Percentiles rank a stretch among this genome's conserved stretches.
Conservation (phyloP, 2,329 filamentous ascomycete species). For the Claviceps citrina region DNA sequence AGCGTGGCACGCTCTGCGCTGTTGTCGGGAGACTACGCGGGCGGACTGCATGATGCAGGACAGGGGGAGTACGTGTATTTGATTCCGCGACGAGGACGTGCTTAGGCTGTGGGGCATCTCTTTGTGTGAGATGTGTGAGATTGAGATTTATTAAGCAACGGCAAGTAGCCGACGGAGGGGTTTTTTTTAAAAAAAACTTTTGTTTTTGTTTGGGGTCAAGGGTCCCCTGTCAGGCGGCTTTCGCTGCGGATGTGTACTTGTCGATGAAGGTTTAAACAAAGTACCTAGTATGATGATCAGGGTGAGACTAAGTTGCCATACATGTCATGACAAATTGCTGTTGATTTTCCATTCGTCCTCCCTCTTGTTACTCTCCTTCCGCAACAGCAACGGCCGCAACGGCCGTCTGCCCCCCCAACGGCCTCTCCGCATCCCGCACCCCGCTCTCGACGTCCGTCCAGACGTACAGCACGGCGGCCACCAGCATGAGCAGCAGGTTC, state of each 20-base stretch:
- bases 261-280: too few relatives aligned
- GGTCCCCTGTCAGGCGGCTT: too few relatives aligned
- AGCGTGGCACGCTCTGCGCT: constrained; percentile 8
- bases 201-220: too few relatives aligned
- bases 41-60: background rate
- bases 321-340: too few relatives aligned
- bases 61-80: constrained; percentile 2
- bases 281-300: too few relatives aligned
- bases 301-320: too few relatives aligned
- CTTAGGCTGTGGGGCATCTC: background rate
- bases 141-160: too few relatives aligned
- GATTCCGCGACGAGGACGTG: background rate
- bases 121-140: background rate
- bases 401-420: constrained; percentile 1
- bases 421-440: constrained; percentile 8
- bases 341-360: too few relatives aligned
- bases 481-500: constrained; percentile 9
- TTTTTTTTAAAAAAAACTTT: too few relatives aligned
- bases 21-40: constrained; percentile 1
- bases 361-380: too few relatives aligned
- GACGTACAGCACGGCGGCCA: constrained; percentile 6
- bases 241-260: too few relatives aligned
- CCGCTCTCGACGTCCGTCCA: constrained; percentile 10
- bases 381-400: background rate
- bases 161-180: too few relatives aligned